Percentiles rank a stretch among this genome's conserved stretches.
These are phyloP conservation scores for Bathelium albidoporum DNA, from an alignment of 495 filamentous ascomycete genomes.

Conservation along the genomic window DNA sequence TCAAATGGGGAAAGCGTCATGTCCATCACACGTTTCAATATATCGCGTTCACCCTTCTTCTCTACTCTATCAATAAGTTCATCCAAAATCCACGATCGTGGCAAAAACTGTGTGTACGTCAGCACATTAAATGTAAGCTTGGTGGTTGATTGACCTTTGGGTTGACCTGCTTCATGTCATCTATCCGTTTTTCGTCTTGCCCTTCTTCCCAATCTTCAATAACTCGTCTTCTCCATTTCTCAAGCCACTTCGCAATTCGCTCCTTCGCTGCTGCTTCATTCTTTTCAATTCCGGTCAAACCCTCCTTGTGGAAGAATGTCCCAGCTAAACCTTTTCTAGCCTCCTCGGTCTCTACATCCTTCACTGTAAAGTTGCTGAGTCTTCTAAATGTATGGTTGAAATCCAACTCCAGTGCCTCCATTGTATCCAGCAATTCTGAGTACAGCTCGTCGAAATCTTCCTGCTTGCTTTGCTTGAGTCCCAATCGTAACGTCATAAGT, in stretches of 20 bases:
- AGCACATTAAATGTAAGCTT: not conserved
- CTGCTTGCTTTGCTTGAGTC: constrained; percentile 53
- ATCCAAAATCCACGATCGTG: constrained; percentile 83
- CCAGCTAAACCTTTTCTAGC: constrained; percentile 46
- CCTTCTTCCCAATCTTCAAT: constrained; percentile 57
- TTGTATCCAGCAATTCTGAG: constrained; percentile 66
- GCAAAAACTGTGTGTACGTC: constrained; percentile 50
- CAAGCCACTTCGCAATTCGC: constrained; percentile 65
- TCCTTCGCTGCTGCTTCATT: constrained; percentile 52
- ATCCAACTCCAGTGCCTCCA: constrained; percentile 72
- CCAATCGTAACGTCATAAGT: constrained; percentile 67
- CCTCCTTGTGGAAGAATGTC: constrained; percentile 62
- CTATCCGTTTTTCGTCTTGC: constrained; percentile 50
- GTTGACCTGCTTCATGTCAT: constrained; percentile 72
- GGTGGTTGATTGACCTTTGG: constrained; percentile 49
- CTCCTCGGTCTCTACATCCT: constrained; percentile 50
- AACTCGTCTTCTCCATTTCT: constrained; percentile 55
- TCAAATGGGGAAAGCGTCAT: constrained; percentile 76
- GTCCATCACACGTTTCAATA: constrained; percentile 64
- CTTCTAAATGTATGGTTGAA: constrained; percentile 87
- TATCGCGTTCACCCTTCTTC: constrained; percentile 66
- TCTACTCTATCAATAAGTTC: constrained; percentile 85
- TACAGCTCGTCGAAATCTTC: constrained; percentile 70
- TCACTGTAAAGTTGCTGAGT: constrained; percentile 48
- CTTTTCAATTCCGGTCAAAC: constrained; percentile 42